Evolutionary conservation across 257 asterid species (phyloP).

Genomic region (Solanum paucissectum): DNA sequence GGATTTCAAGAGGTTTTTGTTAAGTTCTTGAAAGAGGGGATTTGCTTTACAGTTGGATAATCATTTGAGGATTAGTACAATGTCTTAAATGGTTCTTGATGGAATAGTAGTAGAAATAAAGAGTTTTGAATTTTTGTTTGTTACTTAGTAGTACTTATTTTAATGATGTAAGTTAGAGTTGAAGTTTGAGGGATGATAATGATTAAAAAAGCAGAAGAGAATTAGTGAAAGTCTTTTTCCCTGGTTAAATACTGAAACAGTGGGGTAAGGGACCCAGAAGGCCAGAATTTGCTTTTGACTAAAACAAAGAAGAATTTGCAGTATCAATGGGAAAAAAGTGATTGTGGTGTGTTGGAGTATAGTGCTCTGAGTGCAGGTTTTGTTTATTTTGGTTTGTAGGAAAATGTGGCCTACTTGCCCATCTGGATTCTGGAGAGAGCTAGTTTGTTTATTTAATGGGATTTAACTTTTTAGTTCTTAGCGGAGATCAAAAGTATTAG

Average conservation of each 20-base stretch:
- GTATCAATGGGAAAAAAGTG: neutral
- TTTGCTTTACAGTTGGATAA: conserved; percentile 31
- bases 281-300: neutral
- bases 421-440: neutral
- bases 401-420: neutral
- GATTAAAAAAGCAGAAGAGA: conserved; percentile 33
- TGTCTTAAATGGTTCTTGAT: neutral
- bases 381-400: neutral
- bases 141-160: neutral
- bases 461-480: neutral
- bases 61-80: neutral
- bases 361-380: neutral
- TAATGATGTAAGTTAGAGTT: conserved; percentile 16
- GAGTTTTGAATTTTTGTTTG: neutral
- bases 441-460: neutral
- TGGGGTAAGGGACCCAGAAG: neutral
- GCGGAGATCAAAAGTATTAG: too few relatives aligned
- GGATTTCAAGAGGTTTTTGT: neutral
- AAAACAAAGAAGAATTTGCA: neutral
- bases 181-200: conserved; percentile 23
- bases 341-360: conserved; percentile 17
- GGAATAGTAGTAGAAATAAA: neutral
- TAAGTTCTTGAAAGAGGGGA: neutral
- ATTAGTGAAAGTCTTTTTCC: conserved; percentile 4
- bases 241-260: neutral